Base-by-base conservation (phyloP, 371 early-diverging fungal species). In the Mucor racemosus region DNA sequence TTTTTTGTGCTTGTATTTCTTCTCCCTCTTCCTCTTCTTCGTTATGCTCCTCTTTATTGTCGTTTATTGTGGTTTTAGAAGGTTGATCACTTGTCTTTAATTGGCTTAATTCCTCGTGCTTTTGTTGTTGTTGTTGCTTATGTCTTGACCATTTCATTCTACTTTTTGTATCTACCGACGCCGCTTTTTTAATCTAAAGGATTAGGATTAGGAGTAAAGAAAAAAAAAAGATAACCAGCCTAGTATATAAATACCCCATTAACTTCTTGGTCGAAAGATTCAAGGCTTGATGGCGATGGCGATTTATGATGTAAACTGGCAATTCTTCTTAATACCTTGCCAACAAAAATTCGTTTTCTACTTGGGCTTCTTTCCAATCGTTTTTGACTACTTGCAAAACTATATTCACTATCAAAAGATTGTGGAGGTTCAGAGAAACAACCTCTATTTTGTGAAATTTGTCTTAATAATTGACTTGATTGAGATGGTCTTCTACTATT, bases 281-380 rank as follows among this genome's bases (percentile, higher is more conserved):
- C 26, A 26, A 26, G 3, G 7, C 17, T n/a, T 10, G 59, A 39
- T 14, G 58, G 33, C 15, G 66, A 58, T 7, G 44, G 44, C 7
- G 46, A 46, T 41, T 65, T 69, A 19, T 65, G 65, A 65, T 69
- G 69, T 8, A 69, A 55, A 40, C 69, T 69, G 0, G 69, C 35
- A 17, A 69, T 60, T 19, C 69, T 31, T 34, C 65, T 19, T 10
- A 69, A 14, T 2, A 69, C 65, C 61, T 65, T 69, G 13, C 64
- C 65, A 1, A 69, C 69, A 60, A 69, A 65, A 5, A 65, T 39
- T n/a, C 56, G 31, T 21, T 34, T 60, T 57, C 42, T 19, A 39
- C 64, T 64, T 6, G 69, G 9, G 8, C 34, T 64, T 44, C 64
- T 36, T 60, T 60, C 60, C 1, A 66, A 5, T 11, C 41, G 53